phyloP scores from a whole-genome alignment of 192 early-diverging fungal genomes.

The Funneliformis mosseae region DNA sequence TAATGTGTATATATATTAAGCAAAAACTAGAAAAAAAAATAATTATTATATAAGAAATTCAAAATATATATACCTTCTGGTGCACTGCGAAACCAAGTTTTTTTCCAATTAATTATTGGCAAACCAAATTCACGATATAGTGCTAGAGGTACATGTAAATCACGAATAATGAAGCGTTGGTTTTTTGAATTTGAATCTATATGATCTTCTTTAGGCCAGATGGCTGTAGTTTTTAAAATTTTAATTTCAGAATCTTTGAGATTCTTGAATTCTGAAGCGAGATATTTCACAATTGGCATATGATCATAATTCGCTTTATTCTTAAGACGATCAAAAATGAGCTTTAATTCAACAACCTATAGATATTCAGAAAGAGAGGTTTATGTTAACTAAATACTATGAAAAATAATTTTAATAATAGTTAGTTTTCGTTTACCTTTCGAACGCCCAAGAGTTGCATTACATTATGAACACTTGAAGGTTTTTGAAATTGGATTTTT shows the following conservation, averaged over 20 bases:
- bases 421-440: conserved; percentile 49
- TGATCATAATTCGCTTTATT: conserved; percentile 81
- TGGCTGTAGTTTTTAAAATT: conserved; percentile 60
- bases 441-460: conserved; percentile 66
- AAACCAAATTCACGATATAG: conserved; percentile 57
- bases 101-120: conserved; percentile 72
- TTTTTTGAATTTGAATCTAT: conserved; percentile 29
- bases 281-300: conserved; percentile 78
- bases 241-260: conserved; percentile 62
- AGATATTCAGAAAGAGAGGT: not conserved
- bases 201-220: conserved; percentile 62
- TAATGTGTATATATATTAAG: conserved; percentile 35
- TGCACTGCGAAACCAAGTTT: conserved; percentile 42
- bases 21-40: not conserved
- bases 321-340: conserved; percentile 80
- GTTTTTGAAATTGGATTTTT: conserved; percentile 58
- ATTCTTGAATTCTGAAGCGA: conserved; percentile 66
- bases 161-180: conserved; percentile 57
- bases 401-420: not conserved
- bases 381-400: not conserved
- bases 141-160: conserved; percentile 73
- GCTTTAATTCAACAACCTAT: conserved; percentile 77
- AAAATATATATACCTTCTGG: conserved; percentile 38
- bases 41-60: not conserved
- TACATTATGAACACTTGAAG: conserved; percentile 60